Evolutionary conservation across 2,329 filamentous ascomycete genomes (phyloP), one percentile per base, ranked within the genome.

Genomic region (Monosporascus sp.): DNA sequence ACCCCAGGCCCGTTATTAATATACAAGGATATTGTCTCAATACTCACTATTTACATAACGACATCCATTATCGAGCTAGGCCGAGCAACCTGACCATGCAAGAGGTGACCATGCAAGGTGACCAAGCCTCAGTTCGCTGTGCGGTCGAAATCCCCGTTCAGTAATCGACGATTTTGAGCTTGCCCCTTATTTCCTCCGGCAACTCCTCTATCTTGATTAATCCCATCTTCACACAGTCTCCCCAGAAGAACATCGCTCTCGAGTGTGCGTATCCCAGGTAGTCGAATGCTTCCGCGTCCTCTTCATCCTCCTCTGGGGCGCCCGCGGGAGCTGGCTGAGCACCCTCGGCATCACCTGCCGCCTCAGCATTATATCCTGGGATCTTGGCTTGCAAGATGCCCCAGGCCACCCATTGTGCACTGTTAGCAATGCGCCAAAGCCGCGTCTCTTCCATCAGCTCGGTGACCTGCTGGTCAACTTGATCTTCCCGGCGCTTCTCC

Each of bases 371-470:
- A 67, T 93, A 76, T 0, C 85, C 89, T 0, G 89, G 85, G 1
- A 96, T 79, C 67, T 94, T 92, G 47, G 94, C 93, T 72, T 99
- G 94, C 49, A 99, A 88, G 56, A 97, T 90, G 24, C 94, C 94
- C 94, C 94, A 99, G 1, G 91, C 89, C 24, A 95, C 83, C 94
- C 94, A 99, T 72, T 89, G 84, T 2, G 90, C 90, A 37, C 87
- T 91, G 71, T 94, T 96, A 39, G 90, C 89, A 0, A 89, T 77
- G 3, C 94, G 84, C 94, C 94, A 99, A 46, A 96, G 76, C 17
- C 84, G 78, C 2, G 90, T 85, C 72, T 97, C 91, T 41, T 86
- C 82, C 65, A 94, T 75, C 27, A 99, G 76, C 49, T 83, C 80
- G 48, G 82, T 76, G 6, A 95, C 79, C 62, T 88, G 83, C 38